These are phyloP conservation scores for Alternaria panax DNA, from an alignment of 2,329 filamentous ascomycete species.

Conservation along the genomic window DNA sequence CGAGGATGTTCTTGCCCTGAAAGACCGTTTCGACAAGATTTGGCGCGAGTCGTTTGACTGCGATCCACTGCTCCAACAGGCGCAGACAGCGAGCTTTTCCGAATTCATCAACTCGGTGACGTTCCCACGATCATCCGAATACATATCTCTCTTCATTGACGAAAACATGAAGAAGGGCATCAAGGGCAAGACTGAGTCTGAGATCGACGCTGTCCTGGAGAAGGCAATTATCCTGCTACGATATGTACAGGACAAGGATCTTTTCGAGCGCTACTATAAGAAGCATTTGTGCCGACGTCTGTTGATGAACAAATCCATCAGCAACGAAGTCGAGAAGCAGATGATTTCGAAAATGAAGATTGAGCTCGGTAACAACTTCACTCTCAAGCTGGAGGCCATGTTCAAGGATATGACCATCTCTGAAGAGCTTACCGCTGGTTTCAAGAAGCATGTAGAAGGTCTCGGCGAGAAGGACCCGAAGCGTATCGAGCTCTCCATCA, in stretches of 20 bases:
- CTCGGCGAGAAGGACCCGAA: constrained; percentile 64
- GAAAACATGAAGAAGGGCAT: constrained; percentile 94
- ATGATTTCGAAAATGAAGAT: constrained; percentile 98
- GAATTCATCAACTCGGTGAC: constrained; percentile 82
- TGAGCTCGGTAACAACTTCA: constrained; percentile 94
- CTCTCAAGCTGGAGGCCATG: constrained; percentile 92
- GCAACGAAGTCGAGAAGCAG: constrained; percentile 89
- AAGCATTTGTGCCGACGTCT: constrained; percentile 90
- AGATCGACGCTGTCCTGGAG: constrained; percentile 83
- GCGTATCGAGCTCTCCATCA: constrained; percentile 80
- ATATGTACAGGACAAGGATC: constrained; percentile 89
- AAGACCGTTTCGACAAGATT: constrained; percentile 87
- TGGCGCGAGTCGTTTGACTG: constrained; percentile 75
- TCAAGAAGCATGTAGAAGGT: constrained; percentile 72
- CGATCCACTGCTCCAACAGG: constrained; percentile 80
- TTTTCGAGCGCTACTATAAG: constrained; percentile 98
- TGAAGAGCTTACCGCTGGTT: constrained; percentile 78
- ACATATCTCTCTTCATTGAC: constrained; percentile 94
- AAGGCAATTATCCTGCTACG: constrained; percentile 88
- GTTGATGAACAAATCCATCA: constrained; percentile 87
- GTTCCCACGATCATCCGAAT: constrained; percentile 86
- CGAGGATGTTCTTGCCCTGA: constrained; percentile 83
- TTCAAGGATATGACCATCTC: constrained; percentile 95
- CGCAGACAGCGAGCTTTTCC: constrained; percentile 84
- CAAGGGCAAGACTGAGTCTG: constrained; percentile 87